Evolutionary conservation across 2,329 filamentous ascomycete species (phyloP).

Genomic region (Diaporthe helianthi): DNA sequence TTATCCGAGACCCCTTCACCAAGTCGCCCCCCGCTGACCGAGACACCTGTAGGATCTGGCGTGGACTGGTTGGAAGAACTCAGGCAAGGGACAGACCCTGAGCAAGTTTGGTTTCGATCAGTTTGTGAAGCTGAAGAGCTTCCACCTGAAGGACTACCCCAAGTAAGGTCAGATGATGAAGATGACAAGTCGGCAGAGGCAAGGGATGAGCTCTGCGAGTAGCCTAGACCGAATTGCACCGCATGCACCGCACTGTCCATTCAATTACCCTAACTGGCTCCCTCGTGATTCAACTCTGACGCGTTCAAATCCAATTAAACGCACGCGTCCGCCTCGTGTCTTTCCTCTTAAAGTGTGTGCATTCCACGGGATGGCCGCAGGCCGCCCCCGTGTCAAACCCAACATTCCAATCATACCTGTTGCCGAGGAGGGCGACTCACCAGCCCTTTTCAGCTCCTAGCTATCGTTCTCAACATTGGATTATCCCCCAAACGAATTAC

Average conservation of each 20-base stretch:
- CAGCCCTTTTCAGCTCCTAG: slow-evolving; percentile 21
- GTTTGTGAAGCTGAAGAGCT: slow-evolving; percentile 96
- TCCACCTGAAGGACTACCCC: slow-evolving; percentile 84
- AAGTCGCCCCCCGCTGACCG: slow-evolving; percentile 37
- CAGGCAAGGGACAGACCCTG: slow-evolving; percentile 88
- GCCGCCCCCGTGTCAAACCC: background rate
- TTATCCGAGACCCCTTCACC: slow-evolving; percentile 28
- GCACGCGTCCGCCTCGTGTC: slow-evolving; percentile 28
- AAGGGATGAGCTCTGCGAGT: slow-evolving; percentile 32
- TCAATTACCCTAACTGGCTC: slow-evolving; percentile 9
- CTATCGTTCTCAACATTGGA: slow-evolving; percentile 14
- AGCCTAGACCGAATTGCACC: slow-evolving; percentile 20
- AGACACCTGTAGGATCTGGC: slow-evolving; percentile 73
- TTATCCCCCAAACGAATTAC: slow-evolving; percentile 24
- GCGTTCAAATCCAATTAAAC: slow-evolving; percentile 32
- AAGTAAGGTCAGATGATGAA: slow-evolving; percentile 51
- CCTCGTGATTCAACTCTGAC: slow-evolving; percentile 16
- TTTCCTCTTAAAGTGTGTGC: slow-evolving; percentile 15
- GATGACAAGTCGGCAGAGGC: slow-evolving; percentile 19
- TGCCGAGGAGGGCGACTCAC: slow-evolving; percentile 21
- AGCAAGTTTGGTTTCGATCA: slow-evolving; percentile 93
- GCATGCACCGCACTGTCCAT: slow-evolving; percentile 16
- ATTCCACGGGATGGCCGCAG: slow-evolving; percentile 26
- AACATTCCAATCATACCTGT: slow-evolving; percentile 30
- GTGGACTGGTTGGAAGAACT: slow-evolving; percentile 99